Percentiles rank a stretch among this genome's conserved stretches.
Evolutionary conservation across 2,329 filamentous ascomycete genomes (phyloP).

Genomic region (Fusarium sulawesiense): DNA sequence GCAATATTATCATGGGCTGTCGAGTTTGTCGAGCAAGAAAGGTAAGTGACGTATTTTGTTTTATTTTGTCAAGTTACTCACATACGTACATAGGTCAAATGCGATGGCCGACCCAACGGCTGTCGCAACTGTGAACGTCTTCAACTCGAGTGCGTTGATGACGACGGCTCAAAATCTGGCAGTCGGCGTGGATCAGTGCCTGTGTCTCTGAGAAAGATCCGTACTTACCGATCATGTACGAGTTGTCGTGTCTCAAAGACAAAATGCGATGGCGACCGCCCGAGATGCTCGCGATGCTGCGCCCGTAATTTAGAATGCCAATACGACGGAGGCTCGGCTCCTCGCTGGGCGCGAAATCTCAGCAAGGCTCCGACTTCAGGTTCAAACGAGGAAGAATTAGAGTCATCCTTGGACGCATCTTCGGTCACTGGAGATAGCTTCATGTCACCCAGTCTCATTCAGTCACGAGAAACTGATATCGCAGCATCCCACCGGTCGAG

Average conservation of each 20-base stretch:
- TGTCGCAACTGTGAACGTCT: conserved; percentile 58
- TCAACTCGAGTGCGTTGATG: conserved; percentile 55
- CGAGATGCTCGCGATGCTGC: conserved; percentile 53
- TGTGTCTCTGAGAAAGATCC: conserved; percentile 53
- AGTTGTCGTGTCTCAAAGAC: conserved; percentile 56
- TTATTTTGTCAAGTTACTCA: conserved; percentile 18
- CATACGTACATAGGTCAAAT: conserved; percentile 52
- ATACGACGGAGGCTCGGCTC: conserved; percentile 54
- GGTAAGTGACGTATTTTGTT: conserved; percentile 41
- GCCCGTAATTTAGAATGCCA: conserved; percentile 52
- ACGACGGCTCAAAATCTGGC: conserved; percentile 48
- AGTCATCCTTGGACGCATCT: conserved; percentile 33
- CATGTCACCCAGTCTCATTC: conserved; percentile 42
- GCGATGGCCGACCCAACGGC: conserved; percentile 56
- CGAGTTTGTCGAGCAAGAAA: conserved; percentile 57
- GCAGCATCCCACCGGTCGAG: conserved; percentile 34
- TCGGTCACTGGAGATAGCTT: conserved; percentile 35
- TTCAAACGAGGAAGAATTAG: conserved; percentile 41
- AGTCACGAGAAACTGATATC: conserved; percentile 41
- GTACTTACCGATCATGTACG: conserved; percentile 56
- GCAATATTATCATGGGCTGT: conserved; percentile 52
- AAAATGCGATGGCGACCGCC: conserved; percentile 56
- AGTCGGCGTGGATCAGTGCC: conserved; percentile 42
- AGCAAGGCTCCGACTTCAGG: conserved; percentile 42
- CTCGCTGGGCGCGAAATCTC: conserved; percentile 53